phyloP scores from a whole-genome alignment of 2,329 filamentous ascomycete genomes.

The Pyricularia grisea region DNA sequence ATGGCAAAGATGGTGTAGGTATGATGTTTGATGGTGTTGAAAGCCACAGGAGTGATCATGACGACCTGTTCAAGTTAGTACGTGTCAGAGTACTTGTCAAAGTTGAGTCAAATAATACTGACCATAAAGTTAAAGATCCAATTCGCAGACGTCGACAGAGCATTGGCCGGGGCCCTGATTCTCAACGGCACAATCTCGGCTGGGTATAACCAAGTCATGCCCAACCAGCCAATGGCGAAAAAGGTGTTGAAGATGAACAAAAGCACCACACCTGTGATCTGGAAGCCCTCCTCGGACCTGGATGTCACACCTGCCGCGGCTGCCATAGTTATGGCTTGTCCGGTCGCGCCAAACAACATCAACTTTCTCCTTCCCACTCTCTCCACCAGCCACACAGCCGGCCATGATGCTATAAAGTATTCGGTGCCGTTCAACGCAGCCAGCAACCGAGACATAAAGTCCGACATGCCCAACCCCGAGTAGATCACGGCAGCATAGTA shows the following conservation, averaged over 20 bases:
- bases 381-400: conserved; percentile 12
- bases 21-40: conserved; percentile 46
- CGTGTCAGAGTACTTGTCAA: background rate
- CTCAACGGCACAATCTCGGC: conserved; percentile 45
- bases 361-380: conserved; percentile 13
- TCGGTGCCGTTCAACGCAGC: conserved; percentile 12
- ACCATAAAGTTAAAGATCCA: conserved; percentile 55
- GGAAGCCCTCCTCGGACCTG: background rate
- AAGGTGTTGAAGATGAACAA: conserved; percentile 44
- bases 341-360: conserved; percentile 38
- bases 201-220: conserved; percentile 49
- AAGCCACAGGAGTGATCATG: conserved; percentile 52
- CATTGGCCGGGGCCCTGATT: conserved; percentile 47
- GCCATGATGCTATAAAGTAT: conserved; percentile 11
- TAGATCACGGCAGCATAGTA: conserved; percentile 15
- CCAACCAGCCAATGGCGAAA: conserved; percentile 42
- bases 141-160: conserved; percentile 42
- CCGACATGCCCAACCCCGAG: conserved; percentile 10
- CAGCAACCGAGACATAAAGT: conserved; percentile 10
- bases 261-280: conserved; percentile 19
- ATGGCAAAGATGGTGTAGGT: conserved; percentile 57
- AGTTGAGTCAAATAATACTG: background rate
- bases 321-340: conserved; percentile 47
- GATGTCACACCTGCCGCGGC: conserved; percentile 22
- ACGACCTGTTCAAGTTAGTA: conserved; percentile 27